Evolutionary conservation across 805 yeast species (phyloP).

Genomic region (Candida morakotiae): DNA sequence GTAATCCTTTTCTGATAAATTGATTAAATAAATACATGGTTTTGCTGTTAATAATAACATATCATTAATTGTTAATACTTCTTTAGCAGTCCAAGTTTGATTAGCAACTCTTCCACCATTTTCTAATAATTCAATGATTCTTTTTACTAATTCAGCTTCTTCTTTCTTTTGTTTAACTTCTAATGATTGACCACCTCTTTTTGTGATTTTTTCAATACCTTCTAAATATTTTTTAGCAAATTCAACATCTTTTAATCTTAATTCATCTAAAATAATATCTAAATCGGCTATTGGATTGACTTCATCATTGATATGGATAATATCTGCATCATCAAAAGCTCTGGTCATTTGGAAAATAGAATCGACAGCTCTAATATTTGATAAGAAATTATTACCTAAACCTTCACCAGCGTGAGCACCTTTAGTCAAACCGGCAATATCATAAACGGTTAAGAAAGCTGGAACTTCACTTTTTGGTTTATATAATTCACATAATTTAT

Average conservation of each 20-base stretch:
- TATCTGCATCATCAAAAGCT: conserved; percentile 96
- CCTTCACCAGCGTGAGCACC: conserved; percentile 98
- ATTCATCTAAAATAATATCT: conserved; percentile 85
- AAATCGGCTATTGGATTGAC: conserved; percentile 94
- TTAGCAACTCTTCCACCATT: conserved; percentile 86
- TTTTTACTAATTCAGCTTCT: conserved; percentile 71
- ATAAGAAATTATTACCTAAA: conserved; percentile 93
- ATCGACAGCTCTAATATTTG: conserved; percentile 96
- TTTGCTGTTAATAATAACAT: conserved; percentile 91
- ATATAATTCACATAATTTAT: conserved; percentile 68
- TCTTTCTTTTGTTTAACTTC: conserved; percentile 88
- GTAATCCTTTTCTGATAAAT: conserved; percentile 86
- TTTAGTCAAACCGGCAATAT: conserved; percentile 96
- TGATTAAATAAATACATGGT: conserved; percentile 89
- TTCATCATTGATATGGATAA: conserved; percentile 89
- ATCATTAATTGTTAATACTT: conserved; percentile 83
- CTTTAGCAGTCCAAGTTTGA: conserved; percentile 82
- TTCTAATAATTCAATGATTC: conserved; percentile 72
- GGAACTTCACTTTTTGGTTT: conserved; percentile 84
- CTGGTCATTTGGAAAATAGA: conserved; percentile 97
- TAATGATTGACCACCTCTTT: conserved; percentile 83
- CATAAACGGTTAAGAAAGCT: conserved; percentile 88
- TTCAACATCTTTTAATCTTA: conserved; percentile 95
- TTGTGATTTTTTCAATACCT: conserved; percentile 73
- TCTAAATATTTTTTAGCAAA: conserved; percentile 80